Evolutionary conservation across 2,329 filamentous ascomycete genomes (phyloP).

Genomic region (Ascochyta viciae-villosae): DNA sequence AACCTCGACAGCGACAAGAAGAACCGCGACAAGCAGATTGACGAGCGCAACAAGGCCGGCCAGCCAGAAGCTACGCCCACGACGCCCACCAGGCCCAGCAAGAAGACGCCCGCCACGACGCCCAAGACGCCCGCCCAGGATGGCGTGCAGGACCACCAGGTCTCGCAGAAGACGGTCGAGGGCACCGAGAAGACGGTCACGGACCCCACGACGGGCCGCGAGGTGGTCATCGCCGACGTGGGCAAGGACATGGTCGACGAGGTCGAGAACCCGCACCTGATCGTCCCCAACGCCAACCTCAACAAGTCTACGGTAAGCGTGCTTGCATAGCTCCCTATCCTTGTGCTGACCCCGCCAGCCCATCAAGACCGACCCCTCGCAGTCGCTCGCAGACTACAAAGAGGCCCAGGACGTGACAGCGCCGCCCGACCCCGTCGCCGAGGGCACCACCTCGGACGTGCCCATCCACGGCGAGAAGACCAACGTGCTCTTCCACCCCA

Average conservation of each 20-base stretch:
- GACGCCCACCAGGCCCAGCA: slow-evolving; percentile 48
- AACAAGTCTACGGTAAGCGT: slow-evolving; percentile 68
- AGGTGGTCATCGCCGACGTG: slow-evolving; percentile 86
- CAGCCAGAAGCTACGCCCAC: slow-evolving; percentile 52
- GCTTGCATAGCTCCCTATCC: neutral
- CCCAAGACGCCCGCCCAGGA: slow-evolving; percentile 31
- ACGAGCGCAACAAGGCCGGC: slow-evolving; percentile 59
- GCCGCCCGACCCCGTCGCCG: slow-evolving; percentile 83
- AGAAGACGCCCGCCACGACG: slow-evolving; percentile 31
- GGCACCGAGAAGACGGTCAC: slow-evolving; percentile 69
- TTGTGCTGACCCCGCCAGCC: slow-evolving; percentile 52
- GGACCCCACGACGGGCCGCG: slow-evolving; percentile 85
- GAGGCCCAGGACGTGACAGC: slow-evolving; percentile 87
- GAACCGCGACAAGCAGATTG: slow-evolving; percentile 74
- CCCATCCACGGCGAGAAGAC: slow-evolving; percentile 97
- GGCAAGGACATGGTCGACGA: slow-evolving; percentile 72
- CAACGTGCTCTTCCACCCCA: slow-evolving; percentile 94
- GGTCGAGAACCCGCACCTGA: slow-evolving; percentile 76
- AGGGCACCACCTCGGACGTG: slow-evolving; percentile 87
- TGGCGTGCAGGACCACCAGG: slow-evolving; percentile 56
- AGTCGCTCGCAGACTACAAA: slow-evolving; percentile 81
- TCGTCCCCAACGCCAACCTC: slow-evolving; percentile 88
- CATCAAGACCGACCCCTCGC: slow-evolving; percentile 72
- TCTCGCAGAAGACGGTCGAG: slow-evolving; percentile 54
- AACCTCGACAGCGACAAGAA: slow-evolving; percentile 81